These are phyloP conservation scores for Boletellus sp. DNA, from an alignment of 1,284 basidiomycete species.

Conservation along the genomic window DNA sequence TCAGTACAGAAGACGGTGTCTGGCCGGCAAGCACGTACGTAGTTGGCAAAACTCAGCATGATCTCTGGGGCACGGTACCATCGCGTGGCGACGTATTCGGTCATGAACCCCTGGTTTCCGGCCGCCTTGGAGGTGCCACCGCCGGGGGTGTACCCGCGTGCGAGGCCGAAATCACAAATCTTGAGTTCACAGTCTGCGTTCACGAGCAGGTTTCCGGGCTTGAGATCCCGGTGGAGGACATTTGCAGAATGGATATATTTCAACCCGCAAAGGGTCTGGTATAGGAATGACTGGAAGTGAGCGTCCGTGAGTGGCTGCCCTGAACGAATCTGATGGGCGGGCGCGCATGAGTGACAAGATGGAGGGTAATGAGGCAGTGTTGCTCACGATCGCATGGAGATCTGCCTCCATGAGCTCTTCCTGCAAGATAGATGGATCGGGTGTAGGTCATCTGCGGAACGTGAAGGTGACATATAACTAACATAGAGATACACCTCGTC, in stretches of 20 bases:
- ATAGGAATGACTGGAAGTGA: conserved; percentile 98
- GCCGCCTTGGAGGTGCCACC: conserved; percentile 62
- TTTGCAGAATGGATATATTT: conserved; percentile 99
- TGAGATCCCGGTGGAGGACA: conserved; percentile 96
- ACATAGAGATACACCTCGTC: conserved; percentile 95
- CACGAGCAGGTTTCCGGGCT: conserved; percentile 94
- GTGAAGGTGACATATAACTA: conserved; percentile 28
- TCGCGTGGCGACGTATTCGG: conserved; percentile 95
- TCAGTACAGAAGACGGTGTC: neutral
- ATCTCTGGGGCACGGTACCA: conserved; percentile 98
- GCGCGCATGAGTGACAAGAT: conserved; percentile 4
- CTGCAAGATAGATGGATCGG: conserved; percentile 35
- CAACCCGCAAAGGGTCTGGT: conserved; percentile 96
- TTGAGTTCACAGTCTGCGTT: conserved; percentile 98
- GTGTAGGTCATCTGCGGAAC: neutral
- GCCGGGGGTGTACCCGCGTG: conserved; percentile 89
- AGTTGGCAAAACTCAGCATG: conserved; percentile 96
- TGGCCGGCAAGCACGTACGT: conserved; percentile 48
- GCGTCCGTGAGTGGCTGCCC: conserved; percentile 97
- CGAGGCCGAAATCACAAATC: conserved; percentile 98
- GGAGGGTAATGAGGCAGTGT: neutral
- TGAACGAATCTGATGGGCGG: conserved; percentile 76
- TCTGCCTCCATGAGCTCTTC: conserved; percentile 99
- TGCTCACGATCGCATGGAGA: conserved; percentile 88
- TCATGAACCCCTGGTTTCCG: conserved; percentile 97